Evolutionary conservation across 106 monocot species (phyloP), one percentile per base, ranked within the genome.

Genomic region (Acorus calamus): DNA sequence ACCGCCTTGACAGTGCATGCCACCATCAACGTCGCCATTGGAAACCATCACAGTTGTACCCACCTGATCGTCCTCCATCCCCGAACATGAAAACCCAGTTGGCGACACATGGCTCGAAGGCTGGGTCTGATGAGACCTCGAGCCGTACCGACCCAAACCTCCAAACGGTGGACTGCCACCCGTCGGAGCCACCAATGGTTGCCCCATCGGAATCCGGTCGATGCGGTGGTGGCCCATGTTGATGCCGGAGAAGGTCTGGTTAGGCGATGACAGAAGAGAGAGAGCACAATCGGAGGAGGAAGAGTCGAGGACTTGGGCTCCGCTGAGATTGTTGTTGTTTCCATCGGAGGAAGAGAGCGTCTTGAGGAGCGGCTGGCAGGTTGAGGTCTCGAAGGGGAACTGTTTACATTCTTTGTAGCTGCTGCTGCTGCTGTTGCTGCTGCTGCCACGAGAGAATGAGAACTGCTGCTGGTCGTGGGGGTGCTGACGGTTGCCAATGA

Each of bases 221-320:
- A 4, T 63, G 54, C 8, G 78, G 67, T 46, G 71, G 46, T 81
- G 78, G 70, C 78, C 69, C 9, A 80, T 47, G 60, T 74, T 69
- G 65, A 83, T 80, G 2, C 67, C 46, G 53, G 79, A 63, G 28
- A 28, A 28, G 53, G 70, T 73, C 46, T 79, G 89, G 47, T 72
- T 65, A 12, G 86, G 74, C 5, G 86, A 91, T 91, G 91, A 91
- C 91, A 91, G 91, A 91, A 91, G 91, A 91, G 86, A 91, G 91
- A 91, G 91, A 86, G 86, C 91, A 91, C 91, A 75, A 71, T 83
- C 86, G 28, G 28, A 28, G 28, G 28, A 28, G 28, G 28, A 28
- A 8, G 83, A 91, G 72, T 74, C 79, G 3, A 79, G 66, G 42
- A 66, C 73, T 41, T 74, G 80, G 52, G 75, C 7, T 83, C 77